Base-by-base conservation (phyloP, 139 green algal genomes). In the Tetradesmus obliquus region DNA sequence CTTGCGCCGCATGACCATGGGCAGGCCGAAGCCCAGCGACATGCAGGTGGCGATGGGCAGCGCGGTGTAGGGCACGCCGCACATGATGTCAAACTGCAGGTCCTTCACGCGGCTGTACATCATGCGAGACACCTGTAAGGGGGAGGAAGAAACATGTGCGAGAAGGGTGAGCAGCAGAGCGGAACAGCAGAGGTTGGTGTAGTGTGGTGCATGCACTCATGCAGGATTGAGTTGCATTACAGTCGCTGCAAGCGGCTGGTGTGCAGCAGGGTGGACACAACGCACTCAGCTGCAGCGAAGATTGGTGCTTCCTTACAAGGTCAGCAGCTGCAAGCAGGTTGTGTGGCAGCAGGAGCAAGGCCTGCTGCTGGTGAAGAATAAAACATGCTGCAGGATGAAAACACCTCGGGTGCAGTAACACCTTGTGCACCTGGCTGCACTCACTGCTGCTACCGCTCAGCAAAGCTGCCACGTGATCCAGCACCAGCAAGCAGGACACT, bases 11-110 rank as follows among this genome's bases (percentile, higher is more conserved):
- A 99, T 99, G n/a, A 99, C 91, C 98, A 99, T 99, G 55, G 97
- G 97, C 57, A 96, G 93, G 20, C 94, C 95, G 91, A 98, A 97
- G 92, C 95, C 91, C 71, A 99, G 95, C 0, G 95, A 97, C 96
- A 99, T 99, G 55, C 93, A 97, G 53, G 98, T 99, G 58, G 98
- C 98, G 89, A 99, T 99, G 89, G 98, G 98, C 76, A 99, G 96
- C 0, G 98, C 98, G 3, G 98, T 99, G 97, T 99, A 99, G 19
- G 98, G 98, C 92, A 99, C 98, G 74, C 98, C 98, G 93, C 98
- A 99, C 90, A 99, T 99, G 82, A 98, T 96, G 92, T 99, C 98
- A 94, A 99, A 99, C 19, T 94, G 32, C 20, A 93, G 92, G 62
- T 94, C 93, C 55, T 93, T 55, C 7, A 99, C 94, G 1, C 92